Base-by-base conservation (phyloP, 441 rosid species). In the Isatis lusitanica region DNA sequence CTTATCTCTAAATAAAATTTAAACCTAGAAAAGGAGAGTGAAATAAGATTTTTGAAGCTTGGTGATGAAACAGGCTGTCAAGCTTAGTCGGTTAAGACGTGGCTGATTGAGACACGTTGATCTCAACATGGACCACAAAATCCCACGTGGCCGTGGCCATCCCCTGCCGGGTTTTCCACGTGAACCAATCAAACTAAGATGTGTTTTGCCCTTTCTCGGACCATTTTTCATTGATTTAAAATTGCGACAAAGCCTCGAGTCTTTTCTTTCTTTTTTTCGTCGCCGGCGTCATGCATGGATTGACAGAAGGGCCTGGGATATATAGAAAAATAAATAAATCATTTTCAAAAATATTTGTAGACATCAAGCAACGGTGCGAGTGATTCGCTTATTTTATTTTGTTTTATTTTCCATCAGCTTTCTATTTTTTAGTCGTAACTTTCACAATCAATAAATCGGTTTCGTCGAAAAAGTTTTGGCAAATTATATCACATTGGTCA, bases 121-220 rank as follows among this genome's bases (percentile, higher is more conserved):
- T 55, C n/a, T 16, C 39, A 46, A 64, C 61, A 52, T 78, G 88
- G 90, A 88, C 93, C 91, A 88, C 91, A 24, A 30, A 7, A 56
- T 52, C 77, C 80, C 91, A 83, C 86, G 85, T 82, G 90, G 80
- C 80, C 28, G 13, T 64, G 88, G 80, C 81, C 90, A 79, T 60
- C 74, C 84, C 63, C 73, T 85, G 90, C 84, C 87, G 82, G 83
- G 70, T 62, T 55, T 81, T 85, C 82, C 84, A 86, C 76, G 53
- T 80, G 83, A 86, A 75, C 76, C 84, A 63, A 64, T 64, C 55
- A 64, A 7, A 46, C 31, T 50, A 17, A 64, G n/a, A 7, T 64
- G n/a, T 65, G 26, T 71, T 77, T 62, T 48, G 57, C 38, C 36
- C 44, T 38, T 63, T 12, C 5, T 11, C 63, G 86, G 87, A 85